A percentile compares a stretch with the other conserved stretches of the same genome.
phyloP scores from a whole-genome alignment of 352 stramenopile species.

The Pythium guiyangense region DNA sequence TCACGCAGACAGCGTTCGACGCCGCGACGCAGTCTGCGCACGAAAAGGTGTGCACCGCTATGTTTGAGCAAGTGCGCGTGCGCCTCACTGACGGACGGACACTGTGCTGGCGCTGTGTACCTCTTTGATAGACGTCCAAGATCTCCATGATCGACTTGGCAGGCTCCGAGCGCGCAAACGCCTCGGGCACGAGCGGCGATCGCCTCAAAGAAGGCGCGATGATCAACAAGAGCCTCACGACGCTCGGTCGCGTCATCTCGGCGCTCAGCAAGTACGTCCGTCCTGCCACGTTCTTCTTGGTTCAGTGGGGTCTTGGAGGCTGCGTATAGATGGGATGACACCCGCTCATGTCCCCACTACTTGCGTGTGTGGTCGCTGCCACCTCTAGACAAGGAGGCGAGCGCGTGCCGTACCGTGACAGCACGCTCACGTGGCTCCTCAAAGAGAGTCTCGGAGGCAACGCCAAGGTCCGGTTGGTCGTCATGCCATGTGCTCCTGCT shows the following conservation, averaged over 20 bases:
- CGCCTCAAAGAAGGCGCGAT: slow-evolving; percentile 89
- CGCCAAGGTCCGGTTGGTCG: slow-evolving; percentile 39
- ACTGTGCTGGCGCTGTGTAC: neutral
- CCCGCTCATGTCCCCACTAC: no score
- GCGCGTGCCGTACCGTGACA: slow-evolving; percentile 82
- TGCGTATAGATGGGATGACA: no score
- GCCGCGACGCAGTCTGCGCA: slow-evolving; percentile 44
- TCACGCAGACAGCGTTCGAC: slow-evolving; percentile 77
- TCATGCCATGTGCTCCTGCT: neutral
- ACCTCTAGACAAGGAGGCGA: slow-evolving; percentile 36
- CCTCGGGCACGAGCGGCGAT: slow-evolving; percentile 79
- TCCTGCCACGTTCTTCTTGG: no score
- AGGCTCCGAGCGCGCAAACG: slow-evolving; percentile 75
- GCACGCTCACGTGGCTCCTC: slow-evolving; percentile 81
- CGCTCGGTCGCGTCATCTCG: slow-evolving; percentile 85
- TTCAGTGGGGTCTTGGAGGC: no score
- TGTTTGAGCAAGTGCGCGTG: no score
- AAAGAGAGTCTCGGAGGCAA: slow-evolving; percentile 85
- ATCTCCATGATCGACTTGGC: slow-evolving; percentile 86
- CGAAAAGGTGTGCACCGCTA: slow-evolving; percentile 40
- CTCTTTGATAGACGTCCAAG: slow-evolving; percentile 54
- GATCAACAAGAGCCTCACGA: slow-evolving; percentile 92
- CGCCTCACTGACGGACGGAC: no score
- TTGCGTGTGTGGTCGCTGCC: neutral
- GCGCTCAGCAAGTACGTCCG: slow-evolving; percentile 60